These are phyloP conservation scores for Aspergillus ruber DNA, from an alignment of 2,329 filamentous ascomycete genomes.

Conservation along the genomic window DNA sequence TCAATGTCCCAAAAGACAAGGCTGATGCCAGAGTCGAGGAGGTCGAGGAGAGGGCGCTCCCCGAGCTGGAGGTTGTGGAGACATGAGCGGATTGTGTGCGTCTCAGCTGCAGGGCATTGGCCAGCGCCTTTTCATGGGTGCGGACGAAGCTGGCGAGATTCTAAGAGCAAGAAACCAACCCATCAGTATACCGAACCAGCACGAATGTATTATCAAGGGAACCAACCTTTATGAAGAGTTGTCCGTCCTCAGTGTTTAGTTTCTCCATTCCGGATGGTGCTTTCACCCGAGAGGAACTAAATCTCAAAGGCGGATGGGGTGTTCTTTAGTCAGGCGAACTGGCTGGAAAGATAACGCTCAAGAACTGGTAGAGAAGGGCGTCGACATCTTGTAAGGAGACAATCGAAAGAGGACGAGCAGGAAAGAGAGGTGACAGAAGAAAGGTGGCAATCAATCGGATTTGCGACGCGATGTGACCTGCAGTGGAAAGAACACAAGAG, in stretches of 20 bases:
- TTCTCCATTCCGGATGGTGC: slow-evolving; percentile 39
- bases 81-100: slow-evolving; percentile 52
- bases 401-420: slow-evolving; percentile 3
- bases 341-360: slow-evolving; percentile 30
- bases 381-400: slow-evolving; percentile 30
- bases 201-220: background rate
- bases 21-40: slow-evolving; percentile 71
- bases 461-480: slow-evolving; percentile 19
- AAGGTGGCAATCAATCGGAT: slow-evolving; percentile 3
- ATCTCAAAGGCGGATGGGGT: slow-evolving; percentile 5
- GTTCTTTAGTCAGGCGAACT: slow-evolving; percentile 25
- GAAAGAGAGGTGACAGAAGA: slow-evolving; percentile 8
- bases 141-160: slow-evolving; percentile 94
- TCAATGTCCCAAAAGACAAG: slow-evolving; percentile 77
- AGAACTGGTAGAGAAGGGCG: slow-evolving; percentile 19
- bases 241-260: slow-evolving; percentile 45
- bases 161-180: slow-evolving; percentile 42
- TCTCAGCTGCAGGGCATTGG: slow-evolving; percentile 85
- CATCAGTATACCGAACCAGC: slow-evolving; percentile 5
- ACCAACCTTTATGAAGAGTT: slow-evolving; percentile 43
- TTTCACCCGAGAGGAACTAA: slow-evolving; percentile 18
- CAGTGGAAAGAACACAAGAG: slow-evolving; percentile 2
- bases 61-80: slow-evolving; percentile 49
- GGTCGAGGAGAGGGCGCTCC: slow-evolving; percentile 61
- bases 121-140: slow-evolving; percentile 93